Base-by-base conservation (phyloP, 2,329 filamentous ascomycete genomes). In the Chaetomium globosum region DNA sequence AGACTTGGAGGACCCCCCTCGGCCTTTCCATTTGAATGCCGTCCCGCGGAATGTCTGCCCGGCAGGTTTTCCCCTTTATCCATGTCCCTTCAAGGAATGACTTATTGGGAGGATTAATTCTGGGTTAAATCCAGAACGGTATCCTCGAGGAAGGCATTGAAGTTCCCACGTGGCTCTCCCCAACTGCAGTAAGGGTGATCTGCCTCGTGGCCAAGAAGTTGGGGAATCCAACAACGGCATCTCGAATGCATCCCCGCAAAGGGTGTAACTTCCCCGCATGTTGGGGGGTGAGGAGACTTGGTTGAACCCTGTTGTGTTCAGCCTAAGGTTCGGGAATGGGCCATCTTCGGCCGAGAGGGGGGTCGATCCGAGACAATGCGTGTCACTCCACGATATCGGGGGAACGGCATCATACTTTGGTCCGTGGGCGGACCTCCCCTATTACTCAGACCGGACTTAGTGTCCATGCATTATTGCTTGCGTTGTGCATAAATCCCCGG, bases 271-370 rank as follows among this genome's bases (percentile, higher is more conserved):
- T 56, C 64, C 57, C 61, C 52, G 51, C 60, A 16, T 51, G 51
- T 48, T 33, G 23, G 49, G 7, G 7, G 39, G 26, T 21, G 16
- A 43, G 9, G 13, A 43, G 52, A 49, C n/a, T 31, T 7, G 19
- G 36, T 10, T 36, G 33, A 10, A 13, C 19, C 36, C 23, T 56
- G 59, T 26, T 26, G 16, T 52, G n/a, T 64, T 65, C 53, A 67
- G 65, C 56, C 65, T 61, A 60, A 56, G 46, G 4, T 21, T 67
- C 66, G 61, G 58, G 68, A 1, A 28, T 65, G 64, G 67, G 65
- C 46, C 39, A 70, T 61, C 48, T 63, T 53, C 13, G 55, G 56
- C 68, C 68, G 68, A 70, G 59, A 36, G 21, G 23, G 23, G 33
- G 16, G 53, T 23, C n/a, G 36, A 51, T 21, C 53, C 57, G 61